Evolutionary conservation across 2,329 filamentous ascomycete genomes (phyloP), one percentile per base, ranked within the genome.

Genomic region (Epichloe scottii): DNA sequence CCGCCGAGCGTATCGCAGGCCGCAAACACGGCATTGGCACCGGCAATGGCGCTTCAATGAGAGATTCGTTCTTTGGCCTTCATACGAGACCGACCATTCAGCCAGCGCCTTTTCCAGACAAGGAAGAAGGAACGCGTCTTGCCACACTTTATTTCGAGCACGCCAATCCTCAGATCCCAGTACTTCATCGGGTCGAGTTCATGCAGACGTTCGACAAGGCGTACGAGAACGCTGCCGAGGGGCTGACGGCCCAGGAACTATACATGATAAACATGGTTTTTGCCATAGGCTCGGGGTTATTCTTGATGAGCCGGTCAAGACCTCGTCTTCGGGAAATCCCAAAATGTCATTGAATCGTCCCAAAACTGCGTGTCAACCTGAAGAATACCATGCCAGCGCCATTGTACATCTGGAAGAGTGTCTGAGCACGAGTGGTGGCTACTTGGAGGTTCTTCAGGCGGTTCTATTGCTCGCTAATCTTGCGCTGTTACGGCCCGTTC

Each of bases 191-290:
- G 38, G 84, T 79, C 34, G 89, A 96, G 59, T 97, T 96, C 62
- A 89, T 89, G 83, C 78, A 85, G 44, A 81, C 95, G 69, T 87
- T 96, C 63, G 84, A 95, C 50, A 79, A 81, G 44, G 87, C 89
- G 0, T 96, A 95, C 66, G 75, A 79, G 4, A 77, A 79, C 0
- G 79, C 85, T 19, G 76, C 79, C 45, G 78, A 80, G 53, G 76
- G 79, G 49, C 77, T 85, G 26, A 86, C 85, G 2, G 79, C 89
- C 4, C 78, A 85, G 50, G 89, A 95, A 66, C 75, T 93, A n/a
- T 97, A 96, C 68, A 81, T 94, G 71, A 75, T 97, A 55, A 96
- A 96, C 67, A 96, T 97, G 68, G 90, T 97, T 23, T 97, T 95
- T 69, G 91, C 91, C 14, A 96, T 97, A 60, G 93, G 93, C 6